Base-by-base conservation (phyloP, 805 yeast genomes). In the Jamesozyma spencerorum region DNA sequence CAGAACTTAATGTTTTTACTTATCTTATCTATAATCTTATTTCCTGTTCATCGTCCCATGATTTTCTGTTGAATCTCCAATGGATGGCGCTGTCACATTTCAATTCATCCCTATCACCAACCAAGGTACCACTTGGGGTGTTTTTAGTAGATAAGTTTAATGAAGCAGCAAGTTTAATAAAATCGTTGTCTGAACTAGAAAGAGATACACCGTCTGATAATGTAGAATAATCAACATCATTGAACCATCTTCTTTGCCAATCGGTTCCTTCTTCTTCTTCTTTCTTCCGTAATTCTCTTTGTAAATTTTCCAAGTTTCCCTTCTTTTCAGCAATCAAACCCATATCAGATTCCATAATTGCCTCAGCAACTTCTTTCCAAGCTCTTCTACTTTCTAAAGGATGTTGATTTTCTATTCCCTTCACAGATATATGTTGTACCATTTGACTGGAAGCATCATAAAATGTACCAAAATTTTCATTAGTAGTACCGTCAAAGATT, bases 171-270 rank as follows among this genome's bases (percentile, higher is more conserved):
- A 76, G 58, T 26, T 55, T 55, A 15, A 66, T 40, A 34, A 71
- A 70, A 18, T 64, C 60, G 37, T 38, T 24, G 15, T 38, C 41
- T 17, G 37, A 18, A 14, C 15, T 8, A 33, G 10, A 17, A 5
- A 27, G 13, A 15, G 18, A 12, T 4, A 13, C 20, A 27, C 26
- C 28, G 11, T 26, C 11, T 3, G 29, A 17, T 3, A 27, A n/a
- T 2, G 18, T 66, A 15, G 58, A 43, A 40, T 70, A 63, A 49
- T 73, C 72, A 18, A 67, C 57, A 42, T 66, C 65, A 34, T 72
- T 74, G 62, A 90, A 90, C 90, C 95, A 90, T 64, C 90, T 76
- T 47, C 78, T 74, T 51, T 75, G 63, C 98, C 98, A 90, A 37
- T 57, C 56, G 13, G 58, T 57, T 33, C 84, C 88, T 5, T 72